phyloP scores from a whole-genome alignment of 1,284 basidiomycete species.

The Trametes polyzona region DNA sequence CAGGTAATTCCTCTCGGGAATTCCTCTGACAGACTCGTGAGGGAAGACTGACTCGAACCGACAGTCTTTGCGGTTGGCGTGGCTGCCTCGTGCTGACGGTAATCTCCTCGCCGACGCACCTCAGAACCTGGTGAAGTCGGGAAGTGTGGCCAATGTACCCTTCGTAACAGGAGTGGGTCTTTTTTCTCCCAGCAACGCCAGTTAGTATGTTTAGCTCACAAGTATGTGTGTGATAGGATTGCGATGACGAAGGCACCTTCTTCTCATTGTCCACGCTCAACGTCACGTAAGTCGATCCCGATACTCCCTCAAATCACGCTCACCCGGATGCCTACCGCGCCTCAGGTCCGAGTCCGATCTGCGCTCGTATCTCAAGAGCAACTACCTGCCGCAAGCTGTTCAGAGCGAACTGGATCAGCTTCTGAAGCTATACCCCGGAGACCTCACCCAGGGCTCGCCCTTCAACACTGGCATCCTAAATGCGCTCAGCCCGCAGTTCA shows the following conservation, averaged over 20 bases:
- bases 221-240: neutral
- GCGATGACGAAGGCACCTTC: neutral
- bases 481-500: slow-evolving; percentile 51
- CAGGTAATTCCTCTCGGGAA: too few species aligned
- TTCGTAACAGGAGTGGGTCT: slow-evolving; percentile 35
- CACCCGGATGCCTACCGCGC: neutral
- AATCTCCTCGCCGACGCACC: slow-evolving; percentile 36
- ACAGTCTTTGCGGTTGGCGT: neutral
- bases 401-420: neutral
- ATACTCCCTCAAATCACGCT: neutral
- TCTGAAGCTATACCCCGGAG: slow-evolving; percentile 51
- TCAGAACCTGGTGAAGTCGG: slow-evolving; percentile 30
- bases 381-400: neutral
- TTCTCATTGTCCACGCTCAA: neutral
- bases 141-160: slow-evolving; percentile 37
- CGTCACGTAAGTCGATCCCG: neutral
- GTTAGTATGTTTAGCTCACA: neutral
- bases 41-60: too few species aligned
- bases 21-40: too few species aligned
- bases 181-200: slow-evolving; percentile 38
- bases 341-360: neutral
- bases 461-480: slow-evolving; percentile 37
- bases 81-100: slow-evolving; percentile 45
- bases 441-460: neutral
- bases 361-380: neutral